Evolutionary conservation across 345 rosid species (phyloP).

Genomic region (Kandelia obovata): DNA sequence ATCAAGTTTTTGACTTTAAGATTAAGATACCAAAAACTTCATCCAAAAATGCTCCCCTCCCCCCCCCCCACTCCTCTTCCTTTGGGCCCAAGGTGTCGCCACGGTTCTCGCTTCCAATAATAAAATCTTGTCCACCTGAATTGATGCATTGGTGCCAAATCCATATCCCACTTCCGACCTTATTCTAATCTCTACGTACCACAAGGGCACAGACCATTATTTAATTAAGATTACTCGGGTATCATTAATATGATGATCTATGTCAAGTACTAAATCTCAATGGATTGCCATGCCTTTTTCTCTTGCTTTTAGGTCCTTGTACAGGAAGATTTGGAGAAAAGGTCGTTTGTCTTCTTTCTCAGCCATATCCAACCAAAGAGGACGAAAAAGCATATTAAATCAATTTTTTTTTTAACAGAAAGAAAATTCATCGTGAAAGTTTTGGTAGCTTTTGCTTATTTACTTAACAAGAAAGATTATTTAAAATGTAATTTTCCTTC

Average conservation of each 20-base stretch:
- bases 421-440: too few relatives aligned
- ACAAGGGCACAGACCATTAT: too few relatives aligned
- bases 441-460: too few relatives aligned
- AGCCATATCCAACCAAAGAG: slow-evolving; percentile 20
- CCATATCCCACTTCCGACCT: slow-evolving; percentile 23
- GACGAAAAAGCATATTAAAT: not conserved
- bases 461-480: too few relatives aligned
- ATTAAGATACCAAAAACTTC: too few relatives aligned
- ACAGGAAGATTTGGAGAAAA: slow-evolving; percentile 30
- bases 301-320: slow-evolving; percentile 12
- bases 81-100: not conserved
- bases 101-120: not conserved
- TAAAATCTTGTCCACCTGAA: not conserved
- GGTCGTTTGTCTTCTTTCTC: slow-evolving; percentile 35
- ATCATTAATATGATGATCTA: slow-evolving; percentile 26
- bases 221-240: not conserved
- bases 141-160: not conserved
- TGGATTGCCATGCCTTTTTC: not conserved
- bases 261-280: slow-evolving; percentile 9
- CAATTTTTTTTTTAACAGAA: too few relatives aligned
- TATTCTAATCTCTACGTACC: too few relatives aligned
- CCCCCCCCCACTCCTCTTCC: too few relatives aligned
- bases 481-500: too few relatives aligned
- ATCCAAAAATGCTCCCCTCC: too few relatives aligned
- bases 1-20: too few relatives aligned